Base-by-base conservation (phyloP, 805 yeast genomes). In the Candida nemodendra region DNA sequence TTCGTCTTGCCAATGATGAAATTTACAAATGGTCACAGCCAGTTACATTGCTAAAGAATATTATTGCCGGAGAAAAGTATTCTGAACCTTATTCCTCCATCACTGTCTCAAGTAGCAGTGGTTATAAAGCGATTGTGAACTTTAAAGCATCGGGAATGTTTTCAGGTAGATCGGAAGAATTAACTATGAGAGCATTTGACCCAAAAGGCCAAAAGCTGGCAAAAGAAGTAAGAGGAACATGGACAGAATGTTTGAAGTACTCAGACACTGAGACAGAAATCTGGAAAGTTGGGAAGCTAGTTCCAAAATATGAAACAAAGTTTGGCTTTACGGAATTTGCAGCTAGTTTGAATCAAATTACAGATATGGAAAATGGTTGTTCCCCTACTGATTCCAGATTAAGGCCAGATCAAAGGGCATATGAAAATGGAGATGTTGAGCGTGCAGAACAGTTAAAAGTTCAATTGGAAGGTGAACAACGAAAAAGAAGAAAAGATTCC, bases 61-160 rank as follows among this genome's bases (percentile, higher is more conserved):
- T 93, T 32, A 79, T 93, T 52, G 96, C 97, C 2, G 98, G 99
- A 18, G 99, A 93, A 53, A 84, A 88, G 59, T 93, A 90, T 60
- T 71, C 87, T 11, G 99, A 93, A 57, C 99, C 99, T 1, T 69
- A 74, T 2, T 80, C 86, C 13, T 62, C 79, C 3, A 69, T 87
- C 43, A 77, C 81, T 0, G 70, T 93, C 2, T 72, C 75, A 31
- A 77, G 89, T 2, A 76, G 87, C 2, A 67, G 66, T n/a, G 95
- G 95, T 0, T 69, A 72, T 27, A 76, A 70, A 44, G 86, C 95
- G 1, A 70, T 74, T 3, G 79, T 86, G 14, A 83, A 77, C 35
- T 93, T 86, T 66, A 50, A 87, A 42, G 71, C 79, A 31, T 84
- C 89, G 17, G 90, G 95, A 3, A 80, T 93, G 75, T 90, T 93